phyloP scores from a whole-genome alignment of 208 protist species.

The Tetramitus jugosus region DNA sequence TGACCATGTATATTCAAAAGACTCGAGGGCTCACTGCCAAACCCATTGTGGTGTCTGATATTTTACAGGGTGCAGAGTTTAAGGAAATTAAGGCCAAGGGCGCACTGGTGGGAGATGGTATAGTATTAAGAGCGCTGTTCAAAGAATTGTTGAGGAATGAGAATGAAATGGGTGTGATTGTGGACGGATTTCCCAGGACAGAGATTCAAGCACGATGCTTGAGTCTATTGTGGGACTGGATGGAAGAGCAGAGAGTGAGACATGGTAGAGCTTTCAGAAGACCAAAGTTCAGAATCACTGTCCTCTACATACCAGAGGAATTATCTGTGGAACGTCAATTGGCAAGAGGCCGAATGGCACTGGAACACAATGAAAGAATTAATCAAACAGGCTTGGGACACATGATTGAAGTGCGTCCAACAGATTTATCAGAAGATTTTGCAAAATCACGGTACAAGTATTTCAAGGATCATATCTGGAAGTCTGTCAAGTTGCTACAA shows the following conservation, averaged over 20 bases:
- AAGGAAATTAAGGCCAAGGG: neutral
- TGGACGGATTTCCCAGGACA: constrained; percentile 6
- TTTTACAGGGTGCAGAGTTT: neutral
- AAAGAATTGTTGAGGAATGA: neutral
- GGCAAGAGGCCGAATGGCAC: neutral
- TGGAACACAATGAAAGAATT: neutral
- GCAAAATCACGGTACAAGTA: neutral
- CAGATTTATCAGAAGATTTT: neutral
- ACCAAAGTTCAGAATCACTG: neutral
- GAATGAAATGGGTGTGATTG: neutral
- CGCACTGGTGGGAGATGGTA: neutral
- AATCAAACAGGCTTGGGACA: neutral
- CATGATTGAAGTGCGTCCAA: neutral
- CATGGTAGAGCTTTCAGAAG: neutral
- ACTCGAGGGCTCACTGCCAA: neutral
- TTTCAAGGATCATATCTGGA: neutral
- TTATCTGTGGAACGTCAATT: neutral
- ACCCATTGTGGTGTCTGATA: neutral
- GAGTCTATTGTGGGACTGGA: neutral
- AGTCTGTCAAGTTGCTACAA: neutral
- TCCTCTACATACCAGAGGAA: neutral
- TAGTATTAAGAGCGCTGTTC: neutral
- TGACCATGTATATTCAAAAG: neutral
- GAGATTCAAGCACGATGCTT: neutral
- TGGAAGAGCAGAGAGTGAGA: neutral